A percentile compares a stretch with the other conserved stretches of the same genome.
phyloP scores from a whole-genome alignment of 306 rosid species.

The Citrullus mucosospermus region DNA sequence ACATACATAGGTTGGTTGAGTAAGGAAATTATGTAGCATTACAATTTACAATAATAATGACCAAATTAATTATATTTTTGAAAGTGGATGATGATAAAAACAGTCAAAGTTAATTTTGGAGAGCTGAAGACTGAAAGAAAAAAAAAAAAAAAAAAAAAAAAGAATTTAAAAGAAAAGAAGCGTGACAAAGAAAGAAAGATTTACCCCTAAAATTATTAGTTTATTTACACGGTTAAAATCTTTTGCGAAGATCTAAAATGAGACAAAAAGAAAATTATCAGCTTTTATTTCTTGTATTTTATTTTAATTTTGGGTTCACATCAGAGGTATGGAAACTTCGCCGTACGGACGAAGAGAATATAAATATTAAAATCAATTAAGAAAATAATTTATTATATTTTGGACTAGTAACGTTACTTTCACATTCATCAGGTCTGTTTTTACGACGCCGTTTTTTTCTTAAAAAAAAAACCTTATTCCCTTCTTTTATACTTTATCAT shows the following conservation, averaged over 20 bases:
- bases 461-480: background rate
- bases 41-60: too few relatives aligned
- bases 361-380: background rate
- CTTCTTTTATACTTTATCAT: conserved; percentile 28
- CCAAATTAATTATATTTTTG: too few relatives aligned
- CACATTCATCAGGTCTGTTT: background rate
- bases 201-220: background rate
- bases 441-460: conserved; percentile 2
- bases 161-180: background rate
- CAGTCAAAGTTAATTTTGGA: too few relatives aligned
- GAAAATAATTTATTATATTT: background rate
- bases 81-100: too few relatives aligned
- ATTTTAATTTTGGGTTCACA: background rate
- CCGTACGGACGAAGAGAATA: background rate
- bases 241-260: background rate
- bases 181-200: background rate
- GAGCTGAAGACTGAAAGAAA: background rate
- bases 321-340: background rate
- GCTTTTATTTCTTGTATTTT: background rate
- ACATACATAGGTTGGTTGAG: too few relatives aligned
- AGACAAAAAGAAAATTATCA: background rate
- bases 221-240: background rate
- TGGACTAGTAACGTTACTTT: background rate
- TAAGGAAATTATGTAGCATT: too few relatives aligned
- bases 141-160: too few relatives aligned